A percentile compares a stretch with the other conserved stretches of the same genome.
These are phyloP conservation scores for Apophysomyces variabilis DNA, from an alignment of 371 early-diverging fungal genomes.

Conservation along the genomic window DNA sequence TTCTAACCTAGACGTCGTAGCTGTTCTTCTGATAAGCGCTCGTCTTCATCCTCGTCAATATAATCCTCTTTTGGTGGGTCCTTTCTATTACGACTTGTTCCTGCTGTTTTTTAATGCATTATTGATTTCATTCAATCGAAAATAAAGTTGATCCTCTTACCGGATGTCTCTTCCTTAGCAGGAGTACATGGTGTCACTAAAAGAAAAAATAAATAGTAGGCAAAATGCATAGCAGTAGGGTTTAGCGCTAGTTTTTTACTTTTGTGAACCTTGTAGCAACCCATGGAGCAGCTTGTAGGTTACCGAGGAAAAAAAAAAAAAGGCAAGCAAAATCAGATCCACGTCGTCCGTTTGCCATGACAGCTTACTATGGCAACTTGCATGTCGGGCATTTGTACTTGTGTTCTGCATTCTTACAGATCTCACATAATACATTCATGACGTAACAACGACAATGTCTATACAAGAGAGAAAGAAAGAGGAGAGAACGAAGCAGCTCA, in stretches of 20 bases:
- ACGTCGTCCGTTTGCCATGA: neutral
- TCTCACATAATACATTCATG: slow-evolving; percentile 29
- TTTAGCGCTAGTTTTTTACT: slow-evolving; percentile 17
- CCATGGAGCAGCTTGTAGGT: slow-evolving; percentile 36
- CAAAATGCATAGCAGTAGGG: neutral
- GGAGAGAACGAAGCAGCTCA: slow-evolving; percentile 4
- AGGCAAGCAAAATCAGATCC: neutral
- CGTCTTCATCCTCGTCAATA: slow-evolving; percentile 32
- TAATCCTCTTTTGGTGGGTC: slow-evolving; percentile 12
- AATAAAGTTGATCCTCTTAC: neutral
- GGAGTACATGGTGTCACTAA: slow-evolving; percentile 8
- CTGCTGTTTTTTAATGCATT: neutral
- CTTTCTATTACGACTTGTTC: slow-evolving; percentile 2
- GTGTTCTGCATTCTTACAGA: slow-evolving; percentile 34
- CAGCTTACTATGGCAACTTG: slow-evolving; percentile 39
- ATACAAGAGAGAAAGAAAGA: neutral
- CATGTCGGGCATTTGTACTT: slow-evolving; percentile 53
- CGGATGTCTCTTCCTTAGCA: neutral
- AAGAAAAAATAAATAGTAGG: neutral
- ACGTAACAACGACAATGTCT: neutral
- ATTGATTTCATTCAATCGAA: neutral
- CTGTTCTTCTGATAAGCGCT: slow-evolving; percentile 25
- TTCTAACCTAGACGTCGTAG: slow-evolving; percentile 13
- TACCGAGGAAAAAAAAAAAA: too few species aligned
- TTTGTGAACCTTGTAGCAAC: slow-evolving; percentile 49